Conservation (phyloP, 2,329 filamentous ascomycete genomes). For the Aureobasidium uvarum region DNA sequence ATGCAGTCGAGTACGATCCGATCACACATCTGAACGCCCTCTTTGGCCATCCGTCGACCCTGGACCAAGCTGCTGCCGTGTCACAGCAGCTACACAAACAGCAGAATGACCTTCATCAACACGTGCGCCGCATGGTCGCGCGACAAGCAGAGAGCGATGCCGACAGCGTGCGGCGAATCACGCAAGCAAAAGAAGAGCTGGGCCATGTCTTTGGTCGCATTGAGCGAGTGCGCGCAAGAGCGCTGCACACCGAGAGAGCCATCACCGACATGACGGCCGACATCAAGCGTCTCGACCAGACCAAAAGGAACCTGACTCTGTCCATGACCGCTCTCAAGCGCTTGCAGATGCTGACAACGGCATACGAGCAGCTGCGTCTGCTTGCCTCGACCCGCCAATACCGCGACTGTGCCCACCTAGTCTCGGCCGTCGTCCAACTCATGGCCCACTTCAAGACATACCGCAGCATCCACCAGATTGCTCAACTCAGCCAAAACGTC, state of each 20-base stretch:
- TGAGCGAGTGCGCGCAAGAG: constrained; percentile 83
- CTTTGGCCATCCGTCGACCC: constrained; percentile 84
- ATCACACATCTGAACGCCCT: constrained; percentile 90
- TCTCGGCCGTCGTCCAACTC: constrained; percentile 93
- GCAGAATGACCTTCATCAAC: constrained; percentile 76
- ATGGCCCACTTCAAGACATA: constrained; percentile 99
- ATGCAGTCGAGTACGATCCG: constrained; percentile 78
- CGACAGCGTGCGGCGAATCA: constrained; percentile 86
- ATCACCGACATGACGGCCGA: constrained; percentile 99
- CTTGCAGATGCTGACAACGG: constrained; percentile 96
- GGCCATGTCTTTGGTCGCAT: constrained; percentile 91
- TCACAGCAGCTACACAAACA: constrained; percentile 70
- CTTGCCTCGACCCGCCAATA: constrained; percentile 87
- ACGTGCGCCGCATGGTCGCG: constrained; percentile 70
- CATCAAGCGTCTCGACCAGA: constrained; percentile 94
- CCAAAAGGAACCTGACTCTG: constrained; percentile 91
- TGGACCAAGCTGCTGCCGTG: constrained; percentile 72
- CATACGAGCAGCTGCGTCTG: constrained; percentile 91
- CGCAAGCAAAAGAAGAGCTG: constrained; percentile 85
- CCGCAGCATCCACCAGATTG: constrained; percentile 96
- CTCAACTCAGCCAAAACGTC: constrained; percentile 85
- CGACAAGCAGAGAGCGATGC: constrained; percentile 80
- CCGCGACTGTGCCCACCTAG: constrained; percentile 85
- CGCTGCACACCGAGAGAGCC: constrained; percentile 87
- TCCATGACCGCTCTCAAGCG: constrained; percentile 98